Base-by-base conservation (phyloP, 2,329 filamentous ascomycete species). In the Microsporum audouinii region DNA sequence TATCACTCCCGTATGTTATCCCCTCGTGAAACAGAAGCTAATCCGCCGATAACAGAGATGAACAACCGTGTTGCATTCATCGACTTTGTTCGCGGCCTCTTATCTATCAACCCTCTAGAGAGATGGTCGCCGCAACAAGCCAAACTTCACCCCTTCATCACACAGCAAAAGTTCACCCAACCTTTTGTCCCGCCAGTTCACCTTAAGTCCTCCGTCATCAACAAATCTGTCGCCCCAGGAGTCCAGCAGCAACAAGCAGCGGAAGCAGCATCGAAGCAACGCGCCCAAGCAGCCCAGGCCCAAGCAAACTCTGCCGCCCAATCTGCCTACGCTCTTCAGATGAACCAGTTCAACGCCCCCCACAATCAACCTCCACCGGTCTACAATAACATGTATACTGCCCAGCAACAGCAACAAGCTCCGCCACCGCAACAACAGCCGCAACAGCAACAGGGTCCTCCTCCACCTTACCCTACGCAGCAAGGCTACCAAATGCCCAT, bases 121-220 rank as follows among this genome's bases (percentile, higher is more conserved):
- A 81, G 94, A 72, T 99, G 94, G 94, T 96, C 94, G 2, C 94
- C 94, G 5, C 92, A 96, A 70, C 94, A 99, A 76, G 94, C 94
- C 38, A 96, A 96, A 72, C 79, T 96, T 63, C 94, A 99, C 71
- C 94, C 94, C 0, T 99, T 99, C 75, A 99, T 99, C 71, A 99
- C 94, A 0, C 94, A 99, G 72, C 88, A 95, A 71, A 99, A 97
- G 78, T 99, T 88, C 71, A 96, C 91, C 0, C 91, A 91, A 0
- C 91, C 91, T 2, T 99, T 99, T 71, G 89, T 97, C 56, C 94
- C 94, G 6, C 92, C 92, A 1, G 96, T 96, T 91, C 96, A 95
- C 70, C 78, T 97, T 63, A 96, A 96, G 73, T 85, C 90, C 23
- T 89, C 88, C 68, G 88, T 89, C 1, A 80, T 89, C 60, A 91